Evolutionary conservation across 768 basidiomycete genomes (phyloP).

Genomic region (Trametopsis cervina): DNA sequence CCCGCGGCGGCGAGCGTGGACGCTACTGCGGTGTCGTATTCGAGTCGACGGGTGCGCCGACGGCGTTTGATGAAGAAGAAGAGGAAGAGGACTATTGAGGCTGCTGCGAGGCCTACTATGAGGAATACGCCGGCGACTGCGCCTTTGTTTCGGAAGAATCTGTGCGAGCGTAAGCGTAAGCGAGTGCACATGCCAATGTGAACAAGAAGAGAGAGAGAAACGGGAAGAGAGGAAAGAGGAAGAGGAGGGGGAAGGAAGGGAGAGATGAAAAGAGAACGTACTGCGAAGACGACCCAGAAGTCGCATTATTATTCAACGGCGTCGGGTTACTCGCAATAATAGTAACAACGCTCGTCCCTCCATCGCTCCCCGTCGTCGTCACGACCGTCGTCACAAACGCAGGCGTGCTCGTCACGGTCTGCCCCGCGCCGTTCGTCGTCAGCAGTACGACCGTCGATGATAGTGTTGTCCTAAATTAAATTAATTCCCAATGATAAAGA

Average conservation of each 20-base stretch:
- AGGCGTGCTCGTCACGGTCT: slow-evolving; percentile 43
- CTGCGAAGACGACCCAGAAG: slow-evolving; percentile 38
- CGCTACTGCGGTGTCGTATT: slow-evolving; percentile 66
- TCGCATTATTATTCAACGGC: slow-evolving; percentile 39
- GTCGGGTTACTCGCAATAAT: slow-evolving; percentile 67
- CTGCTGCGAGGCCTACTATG: slow-evolving; percentile 76
- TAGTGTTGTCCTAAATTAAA: slow-evolving; percentile 12
- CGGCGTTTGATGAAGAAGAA: slow-evolving; percentile 66
- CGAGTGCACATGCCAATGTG: neutral
- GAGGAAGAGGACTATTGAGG: slow-evolving; percentile 60
- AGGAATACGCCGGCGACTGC: slow-evolving; percentile 91
- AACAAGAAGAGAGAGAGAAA: neutral
- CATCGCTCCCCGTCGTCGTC: slow-evolving; percentile 48
- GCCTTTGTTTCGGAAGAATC: slow-evolving; percentile 84
- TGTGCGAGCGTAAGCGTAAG: slow-evolving; percentile 23
- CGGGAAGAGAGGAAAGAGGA: slow-evolving; percentile 1
- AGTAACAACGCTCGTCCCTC: slow-evolving; percentile 51
- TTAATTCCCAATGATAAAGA: slow-evolving; percentile 41
- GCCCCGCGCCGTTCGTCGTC: slow-evolving; percentile 54
- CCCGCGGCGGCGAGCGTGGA: slow-evolving; percentile 68
- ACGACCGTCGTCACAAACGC: slow-evolving; percentile 48
- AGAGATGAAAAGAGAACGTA: slow-evolving; percentile 27
- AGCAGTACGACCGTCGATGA: slow-evolving; percentile 44
- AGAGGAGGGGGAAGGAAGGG: neutral
- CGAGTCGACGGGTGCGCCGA: slow-evolving; percentile 50